Evolutionary conservation across 2,329 filamentous ascomycete genomes (phyloP).

Genomic region (Tolypocladium ophioglossoides): DNA sequence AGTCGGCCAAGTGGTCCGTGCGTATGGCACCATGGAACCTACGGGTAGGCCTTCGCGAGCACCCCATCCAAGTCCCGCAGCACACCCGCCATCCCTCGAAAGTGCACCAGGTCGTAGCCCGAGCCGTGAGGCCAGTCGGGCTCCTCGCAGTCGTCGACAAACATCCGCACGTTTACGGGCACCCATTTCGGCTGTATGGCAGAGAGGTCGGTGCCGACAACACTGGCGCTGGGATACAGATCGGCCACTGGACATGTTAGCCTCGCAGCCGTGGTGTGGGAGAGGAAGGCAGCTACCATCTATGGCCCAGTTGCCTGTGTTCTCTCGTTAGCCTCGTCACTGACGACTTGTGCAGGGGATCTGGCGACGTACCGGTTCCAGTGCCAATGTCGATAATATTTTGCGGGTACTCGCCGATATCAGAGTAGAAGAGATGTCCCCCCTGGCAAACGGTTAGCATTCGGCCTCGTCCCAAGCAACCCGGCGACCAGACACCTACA

Average conservation of each 20-base stretch:
- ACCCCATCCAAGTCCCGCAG: conserved; percentile 41
- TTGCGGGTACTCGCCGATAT: conserved; percentile 26
- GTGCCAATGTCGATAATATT: conserved; percentile 39
- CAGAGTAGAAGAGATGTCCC: conserved; percentile 28
- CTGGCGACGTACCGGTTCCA: conserved; percentile 28
- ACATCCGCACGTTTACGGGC: conserved; percentile 49
- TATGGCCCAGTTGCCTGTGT: conserved; percentile 40
- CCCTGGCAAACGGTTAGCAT: conserved; percentile 11
- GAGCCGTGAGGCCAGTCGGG: conserved; percentile 43
- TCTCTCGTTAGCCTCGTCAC: not conserved
- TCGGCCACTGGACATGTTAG: conserved; percentile 23
- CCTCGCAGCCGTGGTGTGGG: not conserved
- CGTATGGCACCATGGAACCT: conserved; percentile 2
- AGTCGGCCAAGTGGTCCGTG: not conserved
- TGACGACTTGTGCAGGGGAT: not conserved
- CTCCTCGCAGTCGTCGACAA: conserved; percentile 50
- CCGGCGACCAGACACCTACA: conserved; percentile 10
- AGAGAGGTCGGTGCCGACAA: conserved; percentile 31
- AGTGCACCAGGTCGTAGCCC: conserved; percentile 47
- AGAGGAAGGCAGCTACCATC: conserved; percentile 21
- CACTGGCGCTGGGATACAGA: conserved; percentile 26
- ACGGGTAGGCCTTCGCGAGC: conserved; percentile 27
- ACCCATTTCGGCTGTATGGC: conserved; percentile 38
- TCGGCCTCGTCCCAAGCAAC: not conserved
- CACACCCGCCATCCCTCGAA: conserved; percentile 35